Evolutionary conservation across 495 filamentous ascomycete species (phyloP), one percentile per base, ranked within the genome.

Genomic region (Venustampulla echinocandica): DNA sequence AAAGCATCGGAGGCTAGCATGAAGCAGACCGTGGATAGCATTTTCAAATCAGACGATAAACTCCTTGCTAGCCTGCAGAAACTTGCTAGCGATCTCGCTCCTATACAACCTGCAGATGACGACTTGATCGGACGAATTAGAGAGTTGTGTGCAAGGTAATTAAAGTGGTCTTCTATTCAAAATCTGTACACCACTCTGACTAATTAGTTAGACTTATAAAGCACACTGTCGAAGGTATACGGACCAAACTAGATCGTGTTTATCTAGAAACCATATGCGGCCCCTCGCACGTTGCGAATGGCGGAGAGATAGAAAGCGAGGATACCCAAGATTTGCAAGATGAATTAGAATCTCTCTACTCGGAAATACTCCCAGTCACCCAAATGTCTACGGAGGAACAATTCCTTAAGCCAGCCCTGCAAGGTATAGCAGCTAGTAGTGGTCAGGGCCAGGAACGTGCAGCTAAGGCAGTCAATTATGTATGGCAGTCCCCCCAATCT

Each of bases 381-480:
- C 74, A 81, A 48, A 77, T 83, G 69, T 73, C 75, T 19, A 68
- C 69, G 1, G 73, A 75, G 55, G 76, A 82, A 46, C 71, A 80
- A 53, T 78, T 71, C 52, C 60, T 75, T 3, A 68, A 76, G 49
- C 77, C 75, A 1, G 76, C 79, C 13, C 61, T 80, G 2, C 64
- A 61, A 36, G 54, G 54, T 6, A 58, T 70, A 2, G 58, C 63
- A 9, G 55, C 57, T 7, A 66, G 54, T 47, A 62, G 60, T 41
- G 58, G 64, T 21, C 59, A 66, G 39, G 52, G 60, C 10, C 44
- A 64, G 6, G 60, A 56, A 10, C 54, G 63, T 38, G 63, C 64
- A 0, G 49, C 55, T 10, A 57, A 64, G 30, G 69, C 68, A 4
- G 53, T 68, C 10, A 53, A 51, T 43, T 73, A 73, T 41, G 69